A percentile compares a stretch with the other conserved stretches of the same genome.
Evolutionary conservation across 176 grass and related monocot species (phyloP).

Genomic region (Eleusine indica): DNA sequence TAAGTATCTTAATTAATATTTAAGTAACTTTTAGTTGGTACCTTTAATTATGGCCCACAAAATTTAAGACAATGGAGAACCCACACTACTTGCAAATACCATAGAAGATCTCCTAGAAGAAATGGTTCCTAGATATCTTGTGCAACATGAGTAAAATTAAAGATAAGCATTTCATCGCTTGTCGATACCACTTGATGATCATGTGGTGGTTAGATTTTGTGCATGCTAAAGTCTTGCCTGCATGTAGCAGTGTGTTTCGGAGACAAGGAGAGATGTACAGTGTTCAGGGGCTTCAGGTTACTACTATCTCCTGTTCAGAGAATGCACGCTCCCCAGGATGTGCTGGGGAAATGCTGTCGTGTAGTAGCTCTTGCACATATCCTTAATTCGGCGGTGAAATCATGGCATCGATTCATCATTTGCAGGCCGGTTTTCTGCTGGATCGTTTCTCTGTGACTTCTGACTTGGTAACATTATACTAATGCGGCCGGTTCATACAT

Average conservation of each 20-base stretch:
- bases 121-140: too few relatives aligned
- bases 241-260: too few relatives aligned
- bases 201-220: background rate
- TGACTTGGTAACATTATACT: background rate
- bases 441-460: background rate
- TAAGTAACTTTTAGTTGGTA: too few relatives aligned
- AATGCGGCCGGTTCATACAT: background rate
- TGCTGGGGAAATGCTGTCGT: background rate
- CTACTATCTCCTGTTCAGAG: background rate
- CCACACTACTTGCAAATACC: too few relatives aligned
- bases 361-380: background rate
- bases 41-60: too few relatives aligned
- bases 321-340: background rate
- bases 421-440: background rate
- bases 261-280: background rate
- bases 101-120: too few relatives aligned
- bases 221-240: too few relatives aligned
- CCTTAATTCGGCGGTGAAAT: background rate
- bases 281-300: background rate
- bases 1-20: too few relatives aligned
- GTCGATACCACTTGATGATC: too few relatives aligned
- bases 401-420: background rate
- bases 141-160: too few relatives aligned
- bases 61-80: too few relatives aligned
- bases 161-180: too few relatives aligned